Evolutionary conservation across 2,329 filamentous ascomycete species (phyloP).

Genomic region (Falciphora oryzae): DNA sequence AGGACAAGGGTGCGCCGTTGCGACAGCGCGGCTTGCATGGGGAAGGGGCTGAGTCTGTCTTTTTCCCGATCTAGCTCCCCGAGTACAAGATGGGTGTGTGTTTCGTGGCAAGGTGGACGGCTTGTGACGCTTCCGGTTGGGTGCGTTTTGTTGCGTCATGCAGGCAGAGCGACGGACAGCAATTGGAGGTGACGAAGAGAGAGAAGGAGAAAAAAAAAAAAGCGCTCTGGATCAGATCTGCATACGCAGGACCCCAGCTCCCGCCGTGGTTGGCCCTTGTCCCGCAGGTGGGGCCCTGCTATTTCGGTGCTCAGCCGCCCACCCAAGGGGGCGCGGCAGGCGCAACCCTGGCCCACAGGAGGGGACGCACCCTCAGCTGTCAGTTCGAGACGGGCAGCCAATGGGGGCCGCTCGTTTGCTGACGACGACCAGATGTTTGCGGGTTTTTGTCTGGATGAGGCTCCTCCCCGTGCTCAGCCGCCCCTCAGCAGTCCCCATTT

Average conservation of each 20-base stretch:
- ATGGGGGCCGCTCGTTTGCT: neutral
- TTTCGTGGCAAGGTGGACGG: neutral
- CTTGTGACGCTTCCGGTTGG: neutral
- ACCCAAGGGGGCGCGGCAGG: neutral
- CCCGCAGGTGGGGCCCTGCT: neutral
- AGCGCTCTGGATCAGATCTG: neutral
- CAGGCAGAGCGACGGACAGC: neutral
- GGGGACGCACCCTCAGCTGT: too few relatives aligned
- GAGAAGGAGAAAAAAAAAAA: neutral
- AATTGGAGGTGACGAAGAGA: neutral
- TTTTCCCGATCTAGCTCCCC: neutral
- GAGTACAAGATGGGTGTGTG: neutral
- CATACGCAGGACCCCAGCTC: neutral
- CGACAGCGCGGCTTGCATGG: neutral
- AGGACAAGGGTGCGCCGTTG: neutral
- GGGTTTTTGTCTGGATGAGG: too few relatives aligned
- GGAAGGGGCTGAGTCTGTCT: neutral
- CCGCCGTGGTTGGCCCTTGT: neutral
- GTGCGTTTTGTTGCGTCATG: neutral
- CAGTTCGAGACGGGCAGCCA: neutral
- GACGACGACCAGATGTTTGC: neutral
- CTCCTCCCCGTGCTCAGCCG: neutral
- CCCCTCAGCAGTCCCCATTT: neutral
- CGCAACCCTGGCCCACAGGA: too few relatives aligned
- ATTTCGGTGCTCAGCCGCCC: neutral